Conservation (phyloP, 345 rosid genomes). For the Eucalyptus erythrocorys region DNA sequence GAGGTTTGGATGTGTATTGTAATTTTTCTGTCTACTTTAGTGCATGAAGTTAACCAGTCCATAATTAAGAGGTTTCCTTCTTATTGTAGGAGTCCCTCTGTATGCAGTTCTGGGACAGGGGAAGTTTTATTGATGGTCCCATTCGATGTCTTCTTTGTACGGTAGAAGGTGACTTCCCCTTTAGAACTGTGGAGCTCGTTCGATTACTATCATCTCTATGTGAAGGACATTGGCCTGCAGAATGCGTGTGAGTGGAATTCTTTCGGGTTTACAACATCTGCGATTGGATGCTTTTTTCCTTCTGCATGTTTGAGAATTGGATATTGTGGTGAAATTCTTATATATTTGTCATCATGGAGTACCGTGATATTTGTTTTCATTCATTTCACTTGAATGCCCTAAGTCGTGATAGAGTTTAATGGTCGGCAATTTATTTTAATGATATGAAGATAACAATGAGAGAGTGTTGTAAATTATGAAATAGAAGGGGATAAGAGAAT, state of each 20-base stretch:
- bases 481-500: neutral
- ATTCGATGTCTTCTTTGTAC: slow-evolving; percentile 86
- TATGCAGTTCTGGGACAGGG: slow-evolving; percentile 91
- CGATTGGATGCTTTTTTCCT: neutral
- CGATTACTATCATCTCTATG: slow-evolving; percentile 76
- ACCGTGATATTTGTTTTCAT: neutral
- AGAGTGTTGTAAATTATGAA: neutral
- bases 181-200: slow-evolving; percentile 58
- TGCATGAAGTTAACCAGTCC: neutral
- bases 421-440: neutral
- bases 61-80: neutral
- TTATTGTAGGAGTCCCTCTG: slow-evolving; percentile 82
- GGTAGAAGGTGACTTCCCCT: slow-evolving; percentile 86
- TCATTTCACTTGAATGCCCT: neutral
- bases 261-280: neutral
- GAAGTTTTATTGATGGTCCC: slow-evolving; percentile 90
- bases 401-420: neutral
- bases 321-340: neutral
- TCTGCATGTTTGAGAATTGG: neutral
- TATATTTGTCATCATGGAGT: neutral
- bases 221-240: slow-evolving; percentile 97
- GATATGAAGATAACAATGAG: neutral
- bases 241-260: slow-evolving; percentile 69
- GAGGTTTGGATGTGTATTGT: slow-evolving; percentile 45
- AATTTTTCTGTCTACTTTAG: neutral